phyloP scores from a whole-genome alignment of 2,329 filamentous ascomycete genomes.

The Sphaceloma murrayae region DNA sequence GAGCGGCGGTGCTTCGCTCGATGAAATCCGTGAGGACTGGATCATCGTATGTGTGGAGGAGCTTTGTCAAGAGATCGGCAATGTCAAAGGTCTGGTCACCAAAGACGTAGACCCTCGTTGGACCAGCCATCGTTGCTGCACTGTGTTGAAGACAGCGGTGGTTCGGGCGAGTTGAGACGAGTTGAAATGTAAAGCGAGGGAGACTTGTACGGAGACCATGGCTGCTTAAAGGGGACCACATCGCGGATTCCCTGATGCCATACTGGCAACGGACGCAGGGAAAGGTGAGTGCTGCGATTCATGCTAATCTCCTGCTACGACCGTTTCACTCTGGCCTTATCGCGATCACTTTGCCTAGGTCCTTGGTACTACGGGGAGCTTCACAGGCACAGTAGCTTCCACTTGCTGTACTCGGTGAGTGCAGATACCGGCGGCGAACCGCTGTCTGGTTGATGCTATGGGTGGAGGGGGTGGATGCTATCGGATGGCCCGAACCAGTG shows the following conservation, averaged over 20 bases:
- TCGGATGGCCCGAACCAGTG: slow-evolving; percentile 11
- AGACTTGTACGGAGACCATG: slow-evolving; percentile 3
- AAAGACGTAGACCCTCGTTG: slow-evolving; percentile 20
- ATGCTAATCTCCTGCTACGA: slow-evolving; percentile 5
- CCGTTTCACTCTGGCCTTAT: slow-evolving; percentile 14
- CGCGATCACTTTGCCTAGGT: slow-evolving; percentile 7
- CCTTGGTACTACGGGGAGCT: slow-evolving; percentile 9
- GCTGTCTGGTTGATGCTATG: background rate
- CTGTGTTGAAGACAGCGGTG: slow-evolving; percentile 15
- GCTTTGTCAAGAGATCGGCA: slow-evolving; percentile 17
- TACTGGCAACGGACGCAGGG: background rate
- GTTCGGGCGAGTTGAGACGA: slow-evolving; percentile 11
- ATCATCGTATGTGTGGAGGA: slow-evolving; percentile 20
- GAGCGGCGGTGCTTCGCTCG: slow-evolving; percentile 15
- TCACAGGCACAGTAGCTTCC: slow-evolving; percentile 3
- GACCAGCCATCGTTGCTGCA: slow-evolving; percentile 12
- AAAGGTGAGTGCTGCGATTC: slow-evolving; percentile 6
- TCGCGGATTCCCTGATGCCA: slow-evolving; percentile 4
- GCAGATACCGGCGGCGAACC: slow-evolving; percentile 9
- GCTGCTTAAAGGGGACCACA: slow-evolving; percentile 4
- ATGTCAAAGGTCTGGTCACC: slow-evolving; percentile 23
- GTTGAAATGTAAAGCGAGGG: background rate
- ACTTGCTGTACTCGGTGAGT: background rate
- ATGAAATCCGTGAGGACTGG: slow-evolving; percentile 20
- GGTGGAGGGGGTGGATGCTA: slow-evolving; percentile 12